Evolutionary conservation across 306 rosid genomes (phyloP).

Genomic region (Lagenaria siceraria): DNA sequence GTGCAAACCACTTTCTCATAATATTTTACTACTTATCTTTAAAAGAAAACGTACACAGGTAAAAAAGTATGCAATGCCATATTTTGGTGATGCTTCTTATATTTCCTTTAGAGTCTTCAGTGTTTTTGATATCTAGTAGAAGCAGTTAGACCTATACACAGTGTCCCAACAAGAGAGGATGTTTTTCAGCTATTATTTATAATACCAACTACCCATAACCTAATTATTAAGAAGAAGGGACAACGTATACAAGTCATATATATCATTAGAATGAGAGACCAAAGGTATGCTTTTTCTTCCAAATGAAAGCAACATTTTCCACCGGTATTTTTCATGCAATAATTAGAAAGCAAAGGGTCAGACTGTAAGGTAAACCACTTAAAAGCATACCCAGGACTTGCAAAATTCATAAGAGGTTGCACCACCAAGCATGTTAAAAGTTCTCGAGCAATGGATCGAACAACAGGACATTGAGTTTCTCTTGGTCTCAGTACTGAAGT

Average conservation of each 20-base stretch:
- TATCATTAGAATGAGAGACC: neutral
- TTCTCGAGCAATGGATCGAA: conserved; percentile 82
- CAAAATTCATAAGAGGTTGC: conserved; percentile 81
- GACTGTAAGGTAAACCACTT: conserved; percentile 9
- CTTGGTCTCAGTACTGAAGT: conserved; percentile 62
- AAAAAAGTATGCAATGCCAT: neutral
- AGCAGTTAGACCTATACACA: neutral
- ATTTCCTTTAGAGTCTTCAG: neutral
- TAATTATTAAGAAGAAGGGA: neutral
- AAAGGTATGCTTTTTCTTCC: neutral
- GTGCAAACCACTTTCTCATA: neutral
- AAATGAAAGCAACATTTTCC: neutral
- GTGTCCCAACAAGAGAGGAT: neutral
- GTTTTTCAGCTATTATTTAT: neutral
- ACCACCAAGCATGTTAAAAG: conserved; percentile 77
- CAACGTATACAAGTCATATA: neutral
- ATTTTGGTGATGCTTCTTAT: neutral
- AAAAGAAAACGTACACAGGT: neutral
- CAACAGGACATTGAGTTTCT: conserved; percentile 79
- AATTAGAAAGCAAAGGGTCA: neutral
- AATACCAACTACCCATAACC: neutral
- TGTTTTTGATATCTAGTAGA: neutral
- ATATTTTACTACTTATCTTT: neutral
- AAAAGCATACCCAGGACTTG: conserved; percentile 86
- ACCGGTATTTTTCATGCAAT: neutral